Evolutionary conservation across 2,329 filamentous ascomycete species (phyloP), one percentile per base, ranked within the genome.

Genomic region (Penicillium sp.): DNA sequence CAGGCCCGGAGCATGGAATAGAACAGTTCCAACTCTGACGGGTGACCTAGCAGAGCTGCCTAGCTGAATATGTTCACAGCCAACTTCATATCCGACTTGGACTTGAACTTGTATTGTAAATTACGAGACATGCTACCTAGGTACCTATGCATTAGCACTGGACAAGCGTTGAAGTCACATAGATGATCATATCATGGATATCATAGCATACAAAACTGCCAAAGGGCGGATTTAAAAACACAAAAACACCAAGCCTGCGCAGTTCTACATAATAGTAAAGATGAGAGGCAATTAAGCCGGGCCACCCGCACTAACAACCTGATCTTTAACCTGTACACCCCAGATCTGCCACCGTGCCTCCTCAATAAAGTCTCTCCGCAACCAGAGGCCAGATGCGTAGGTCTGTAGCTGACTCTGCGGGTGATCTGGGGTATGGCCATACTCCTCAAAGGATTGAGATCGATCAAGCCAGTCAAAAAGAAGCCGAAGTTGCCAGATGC

Each of bases 401-500:
- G 35, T 41, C 31, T 27, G 42, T 3, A 28, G 4, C n/a, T 11
- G 25, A 27, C 10, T 29, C 12, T 35, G 33, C 11, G 25, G n/a
- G 7, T 26, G 35, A 6, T 20, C 34, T 30, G 31, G 5, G 29
- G 7, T n/a, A 20, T 28, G 16, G 12, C 37, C 39, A 4, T 34
- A 22, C 13, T 43, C 42, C 18, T 45, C 48, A 13, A 32, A 34
- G 25, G 42, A 15, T 28, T 54, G 39, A 16, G 46, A 42, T 9
- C 44, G 60, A 58, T 83, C 78, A n/a, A 79, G 70, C 79, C 81
- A 85, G 39, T 74, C 73, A 56, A 85, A 83, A 44, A 86, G 59
- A 3, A 82, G 55, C 42, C 72, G 70, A 45, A 85, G 55, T 54
- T 82, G 79, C 70, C 76, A 75, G 32, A 85, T 53, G 28, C 72